Percentiles rank a stretch among this genome's conserved stretches.
Evolutionary conservation across 2,329 filamentous ascomycete species (phyloP).

Genomic region (Ophiostoma himal-ulmi): DNA sequence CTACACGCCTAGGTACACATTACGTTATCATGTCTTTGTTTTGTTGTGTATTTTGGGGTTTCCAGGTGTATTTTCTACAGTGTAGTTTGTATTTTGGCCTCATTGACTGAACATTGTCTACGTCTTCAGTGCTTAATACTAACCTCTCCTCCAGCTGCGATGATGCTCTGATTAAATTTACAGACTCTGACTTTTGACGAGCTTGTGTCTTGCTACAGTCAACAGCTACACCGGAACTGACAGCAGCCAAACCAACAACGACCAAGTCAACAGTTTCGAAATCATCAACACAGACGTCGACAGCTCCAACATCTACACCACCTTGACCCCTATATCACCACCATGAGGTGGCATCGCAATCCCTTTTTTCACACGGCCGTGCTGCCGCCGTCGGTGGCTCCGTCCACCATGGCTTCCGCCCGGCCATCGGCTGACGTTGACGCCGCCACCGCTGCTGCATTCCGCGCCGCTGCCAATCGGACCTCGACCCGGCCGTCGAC

Average conservation of each 20-base stretch:
- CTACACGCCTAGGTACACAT: not conserved
- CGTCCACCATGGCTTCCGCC: constrained; percentile 21
- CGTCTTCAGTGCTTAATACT: not conserved
- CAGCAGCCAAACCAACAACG: not conserved
- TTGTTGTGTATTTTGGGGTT: not conserved
- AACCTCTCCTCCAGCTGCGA: not conserved
- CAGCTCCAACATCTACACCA: not conserved
- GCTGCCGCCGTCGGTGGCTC: constrained; percentile 26
- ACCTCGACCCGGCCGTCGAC: constrained; percentile 2
- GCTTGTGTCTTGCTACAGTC: not conserved
- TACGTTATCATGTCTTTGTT: constrained; percentile 8
- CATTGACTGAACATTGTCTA: not conserved
- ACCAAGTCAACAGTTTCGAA: not conserved
- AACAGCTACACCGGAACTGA: not conserved
- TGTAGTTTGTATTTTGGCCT: not conserved
- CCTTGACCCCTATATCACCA: not conserved
- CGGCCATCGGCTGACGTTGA: constrained; percentile 26
- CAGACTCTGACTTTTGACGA: not conserved
- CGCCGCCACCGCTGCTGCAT: constrained; percentile 15
- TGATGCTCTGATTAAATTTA: not conserved
- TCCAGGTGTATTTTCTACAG: not conserved
- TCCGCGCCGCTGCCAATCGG: not conserved
- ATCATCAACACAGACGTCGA: not conserved
- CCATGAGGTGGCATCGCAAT: constrained; percentile 28
- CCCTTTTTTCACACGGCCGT: constrained; percentile 28